Evolutionary conservation across 306 rosid species (phyloP).

Genomic region (Amphicarpaea edgeworthii): DNA sequence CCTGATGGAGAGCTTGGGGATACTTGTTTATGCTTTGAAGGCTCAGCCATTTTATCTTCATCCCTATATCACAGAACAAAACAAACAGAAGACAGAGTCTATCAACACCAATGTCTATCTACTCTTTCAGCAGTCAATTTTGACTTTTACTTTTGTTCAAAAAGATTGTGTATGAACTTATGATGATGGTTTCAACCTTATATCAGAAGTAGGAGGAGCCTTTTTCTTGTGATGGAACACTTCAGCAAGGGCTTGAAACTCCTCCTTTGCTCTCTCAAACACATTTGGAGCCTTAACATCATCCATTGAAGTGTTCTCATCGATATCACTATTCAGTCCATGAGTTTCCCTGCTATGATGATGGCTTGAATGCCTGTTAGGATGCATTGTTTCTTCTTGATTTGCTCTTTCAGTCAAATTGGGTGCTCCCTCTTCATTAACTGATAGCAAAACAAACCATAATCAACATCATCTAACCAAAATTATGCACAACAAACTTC

Average conservation of each 20-base stretch:
- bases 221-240: conserved; percentile 60
- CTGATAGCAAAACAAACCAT: conserved; percentile 39
- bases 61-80: conserved; percentile 39
- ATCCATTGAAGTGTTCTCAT: conserved; percentile 52
- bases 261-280: conserved; percentile 75
- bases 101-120: conserved; percentile 1
- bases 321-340: conserved; percentile 52
- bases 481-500: conserved; percentile 21
- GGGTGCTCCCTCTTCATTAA: conserved; percentile 36
- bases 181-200: conserved; percentile 41
- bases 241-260: conserved; percentile 65
- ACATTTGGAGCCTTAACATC: conserved; percentile 73
- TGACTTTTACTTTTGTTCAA: not conserved
- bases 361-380: conserved; percentile 41
- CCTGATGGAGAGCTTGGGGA: conserved; percentile 55
- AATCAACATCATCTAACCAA: conserved; percentile 22
- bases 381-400: conserved; percentile 63
- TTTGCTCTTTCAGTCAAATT: conserved; percentile 52
- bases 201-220: conserved; percentile 43
- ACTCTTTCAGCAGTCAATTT: not conserved
- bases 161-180: not conserved
- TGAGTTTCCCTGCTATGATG: conserved; percentile 54
- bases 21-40: conserved; percentile 42
- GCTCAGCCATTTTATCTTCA: conserved; percentile 44
- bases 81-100: conserved; percentile 26